A percentile compares a stretch with the other conserved stretches of the same genome.
These are phyloP conservation scores for Furculomyces boomerangus DNA, from an alignment of 371 early-diverging fungal species.

Conservation along the genomic window DNA sequence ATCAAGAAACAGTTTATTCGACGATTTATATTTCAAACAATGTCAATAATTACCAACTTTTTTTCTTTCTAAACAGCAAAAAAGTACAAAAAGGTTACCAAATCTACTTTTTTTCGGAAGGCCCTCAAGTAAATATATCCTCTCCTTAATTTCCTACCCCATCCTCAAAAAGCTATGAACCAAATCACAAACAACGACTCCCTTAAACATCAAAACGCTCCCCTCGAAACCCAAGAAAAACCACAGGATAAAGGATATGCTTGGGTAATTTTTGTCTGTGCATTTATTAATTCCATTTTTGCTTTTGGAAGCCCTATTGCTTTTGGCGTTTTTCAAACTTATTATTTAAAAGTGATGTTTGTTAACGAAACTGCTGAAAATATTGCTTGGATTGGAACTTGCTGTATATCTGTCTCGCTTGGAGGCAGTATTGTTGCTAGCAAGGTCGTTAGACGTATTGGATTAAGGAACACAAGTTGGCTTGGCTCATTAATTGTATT, in stretches of 20 bases:
- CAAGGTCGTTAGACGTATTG: conserved; percentile 20
- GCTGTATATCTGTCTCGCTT: conserved; percentile 22
- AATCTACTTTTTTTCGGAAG: too few species aligned
- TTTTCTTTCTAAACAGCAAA: too few species aligned
- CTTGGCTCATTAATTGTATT: conserved; percentile 24
- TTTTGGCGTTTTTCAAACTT: not conserved
- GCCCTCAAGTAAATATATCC: too few species aligned
- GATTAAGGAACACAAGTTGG: conserved; percentile 8
- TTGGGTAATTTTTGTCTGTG: not conserved
- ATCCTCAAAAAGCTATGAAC: too few species aligned
- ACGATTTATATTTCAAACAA: too few species aligned
- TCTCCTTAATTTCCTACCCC: too few species aligned
- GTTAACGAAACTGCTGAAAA: conserved; percentile 16
- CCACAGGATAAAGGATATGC: conserved; percentile 1
- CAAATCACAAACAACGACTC: too few species aligned
- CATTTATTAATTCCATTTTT: not conserved
- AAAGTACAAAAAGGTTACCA: too few species aligned
- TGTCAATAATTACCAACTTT: too few species aligned
- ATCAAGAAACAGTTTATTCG: too few species aligned
- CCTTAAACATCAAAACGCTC: not conserved
- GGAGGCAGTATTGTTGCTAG: conserved; percentile 26
- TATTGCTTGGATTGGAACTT: conserved; percentile 28
- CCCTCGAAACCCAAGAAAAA: not conserved
- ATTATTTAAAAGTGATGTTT: conserved; percentile 3
- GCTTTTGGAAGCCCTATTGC: not conserved